Base-by-base conservation (phyloP, 2,329 filamentous ascomycete genomes). In the Colletotrichum falcatum region DNA sequence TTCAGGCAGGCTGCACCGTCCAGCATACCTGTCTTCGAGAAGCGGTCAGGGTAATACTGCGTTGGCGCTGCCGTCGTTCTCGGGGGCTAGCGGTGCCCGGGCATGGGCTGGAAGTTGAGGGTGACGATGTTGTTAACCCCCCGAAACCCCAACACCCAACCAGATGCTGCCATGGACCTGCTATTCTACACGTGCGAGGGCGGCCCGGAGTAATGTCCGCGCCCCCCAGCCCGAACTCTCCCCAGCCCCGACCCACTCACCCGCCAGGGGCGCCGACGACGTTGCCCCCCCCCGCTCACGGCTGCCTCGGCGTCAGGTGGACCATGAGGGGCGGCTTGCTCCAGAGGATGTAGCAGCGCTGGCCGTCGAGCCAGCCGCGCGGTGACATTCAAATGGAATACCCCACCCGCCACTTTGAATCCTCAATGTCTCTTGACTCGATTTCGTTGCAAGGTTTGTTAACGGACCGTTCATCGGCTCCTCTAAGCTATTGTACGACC, bases 271-370 rank as follows among this genome's bases (percentile, higher is more conserved):
- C 3, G 12, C 37, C 9, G 33, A 35, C 33, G 33, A 35, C 33
- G n/a, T n/a, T 35, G 6, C 33, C 33, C 33, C 37, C 12, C 14
- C 11, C 12, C 37, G 4, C 2, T 44, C 33, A 30, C 2, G 5
- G 16, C 55, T 58, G 61, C 49, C 63, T 49, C 30, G 65, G 69
- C 44, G 54, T 71, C 23, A 72, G 28, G 49, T 72, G 65, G 12
- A 71, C 65, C 59, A 55, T 71, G 14, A 71, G 44, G 2, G 65
- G 20, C 61, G 69, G 55, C 56, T 71, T 71, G 37, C 37, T 33
- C 54, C 61, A 71, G 33, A 71, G 20, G n/a, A n/a, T 28, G 28
- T 61, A 58, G 39, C 55, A 42, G 30, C 16, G 9, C 9, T 61
- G 60, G 12, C n/a, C n/a, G n/a, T 71, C 66, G 60, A 61, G 33